A percentile compares a stretch with the other conserved stretches of the same genome.
These are phyloP conservation scores for Malassezia sympodialis DNA, from an alignment of 1,284 basidiomycete species.

Conservation along the genomic window DNA sequence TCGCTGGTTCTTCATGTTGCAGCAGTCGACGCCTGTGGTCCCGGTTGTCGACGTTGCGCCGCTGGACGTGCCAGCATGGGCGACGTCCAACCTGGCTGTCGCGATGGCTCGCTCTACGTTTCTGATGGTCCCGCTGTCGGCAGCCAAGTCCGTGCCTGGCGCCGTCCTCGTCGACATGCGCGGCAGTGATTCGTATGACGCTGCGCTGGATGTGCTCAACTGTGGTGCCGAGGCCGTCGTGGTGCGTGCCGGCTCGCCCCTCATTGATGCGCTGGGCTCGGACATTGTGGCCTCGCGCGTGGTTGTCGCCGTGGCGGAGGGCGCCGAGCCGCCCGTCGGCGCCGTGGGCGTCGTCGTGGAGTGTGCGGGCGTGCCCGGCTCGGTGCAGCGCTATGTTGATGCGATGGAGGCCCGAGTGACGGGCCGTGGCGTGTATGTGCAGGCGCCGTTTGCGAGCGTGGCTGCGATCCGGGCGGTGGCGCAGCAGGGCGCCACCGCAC, in stretches of 20 bases:
- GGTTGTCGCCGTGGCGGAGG: constrained; percentile 21
- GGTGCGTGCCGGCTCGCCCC: constrained; percentile 17
- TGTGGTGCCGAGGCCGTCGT: constrained; percentile 34
- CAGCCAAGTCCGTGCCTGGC: constrained; percentile 11
- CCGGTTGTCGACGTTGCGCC: constrained; percentile 25
- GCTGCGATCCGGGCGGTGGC: constrained; percentile 25
- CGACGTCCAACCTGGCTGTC: constrained; percentile 7
- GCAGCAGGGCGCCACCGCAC: constrained; percentile 23
- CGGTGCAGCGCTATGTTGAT: constrained; percentile 23
- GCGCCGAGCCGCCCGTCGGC: constrained; percentile 20
- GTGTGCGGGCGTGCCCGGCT: constrained; percentile 21
- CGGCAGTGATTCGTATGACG: constrained; percentile 18
- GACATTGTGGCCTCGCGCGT: constrained; percentile 24
- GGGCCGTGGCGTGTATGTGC: constrained; percentile 38
- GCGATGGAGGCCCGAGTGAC: constrained; percentile 27
- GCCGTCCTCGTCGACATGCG: constrained; percentile 18
- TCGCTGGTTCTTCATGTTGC: constrained; percentile 23
- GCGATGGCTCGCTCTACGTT: constrained; percentile 26
- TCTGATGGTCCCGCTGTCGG: constrained; percentile 21
- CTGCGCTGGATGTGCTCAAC: constrained; percentile 32
- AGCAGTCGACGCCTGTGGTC: constrained; percentile 30
- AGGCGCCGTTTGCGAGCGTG: constrained; percentile 15
- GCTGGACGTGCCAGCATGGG: constrained; percentile 7
- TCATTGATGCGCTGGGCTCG: constrained; percentile 25
- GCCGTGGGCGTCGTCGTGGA: constrained; percentile 24